phyloP scores from a whole-genome alignment of 768 basidiomycete genomes.

The Lyophyllum shimeji region DNA sequence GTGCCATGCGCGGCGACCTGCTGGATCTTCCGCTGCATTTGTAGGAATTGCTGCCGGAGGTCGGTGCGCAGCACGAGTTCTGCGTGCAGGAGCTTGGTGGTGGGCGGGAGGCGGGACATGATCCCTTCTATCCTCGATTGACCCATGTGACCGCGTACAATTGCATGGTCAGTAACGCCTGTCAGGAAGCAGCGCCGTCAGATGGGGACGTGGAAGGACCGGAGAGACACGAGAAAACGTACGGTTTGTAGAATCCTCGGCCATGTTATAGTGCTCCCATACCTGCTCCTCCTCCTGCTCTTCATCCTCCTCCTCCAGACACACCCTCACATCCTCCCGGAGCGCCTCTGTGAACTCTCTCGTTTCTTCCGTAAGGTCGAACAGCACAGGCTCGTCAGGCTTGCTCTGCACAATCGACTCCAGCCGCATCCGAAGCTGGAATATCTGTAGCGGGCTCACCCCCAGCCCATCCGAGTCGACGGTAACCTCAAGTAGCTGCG shows the following conservation, averaged over 20 bases:
- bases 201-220: neutral
- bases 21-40: constrained; percentile 5
- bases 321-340: constrained; percentile 3
- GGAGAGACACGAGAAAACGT: neutral
- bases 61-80: constrained; percentile 7
- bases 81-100: constrained; percentile 5
- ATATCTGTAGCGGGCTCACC: constrained; percentile 8
- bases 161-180: constrained; percentile 5
- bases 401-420: constrained; percentile 7
- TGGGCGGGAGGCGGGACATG: constrained; percentile 1
- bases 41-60: neutral
- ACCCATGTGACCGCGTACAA: constrained; percentile 5
- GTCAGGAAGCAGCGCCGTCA: neutral
- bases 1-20: neutral
- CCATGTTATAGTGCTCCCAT: neutral
- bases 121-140: neutral
- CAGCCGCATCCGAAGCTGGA: constrained; percentile 6
- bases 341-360: constrained; percentile 12
- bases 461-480: constrained; percentile 12
- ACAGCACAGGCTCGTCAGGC: constrained; percentile 6
- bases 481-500: neutral
- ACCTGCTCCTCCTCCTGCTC: constrained; percentile 1
- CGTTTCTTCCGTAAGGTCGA: constrained; percentile 10
- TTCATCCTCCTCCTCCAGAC: constrained; percentile 7
- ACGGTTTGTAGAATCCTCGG: constrained; percentile 5